Conservation (phyloP, 2,329 filamentous ascomycete genomes). For the Alternaria hordeiaustralica region DNA sequence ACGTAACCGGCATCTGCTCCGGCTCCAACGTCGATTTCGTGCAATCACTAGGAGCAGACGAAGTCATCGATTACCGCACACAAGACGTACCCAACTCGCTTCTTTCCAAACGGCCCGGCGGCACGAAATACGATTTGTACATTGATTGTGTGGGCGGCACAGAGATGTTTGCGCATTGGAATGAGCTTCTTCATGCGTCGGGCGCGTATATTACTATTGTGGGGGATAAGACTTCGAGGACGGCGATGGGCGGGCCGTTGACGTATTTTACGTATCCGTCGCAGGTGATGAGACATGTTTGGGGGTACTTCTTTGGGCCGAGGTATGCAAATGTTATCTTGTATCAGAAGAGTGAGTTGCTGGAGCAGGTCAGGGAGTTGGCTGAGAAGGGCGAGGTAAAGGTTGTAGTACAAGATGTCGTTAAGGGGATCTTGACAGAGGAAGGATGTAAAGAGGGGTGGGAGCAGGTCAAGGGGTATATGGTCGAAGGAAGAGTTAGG, state of each 20-base stretch:
- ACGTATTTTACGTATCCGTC: slow-evolving; percentile 42
- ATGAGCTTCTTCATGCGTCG: slow-evolving; percentile 42
- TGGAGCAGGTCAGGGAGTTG: slow-evolving; percentile 32
- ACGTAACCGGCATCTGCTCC: slow-evolving; percentile 59
- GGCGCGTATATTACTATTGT: slow-evolving; percentile 52
- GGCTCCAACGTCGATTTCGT: slow-evolving; percentile 56
- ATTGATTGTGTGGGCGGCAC: slow-evolving; percentile 60
- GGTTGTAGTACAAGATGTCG: slow-evolving; percentile 37
- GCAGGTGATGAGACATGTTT: slow-evolving; percentile 31
- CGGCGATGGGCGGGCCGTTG: slow-evolving; percentile 46
- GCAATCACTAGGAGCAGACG: slow-evolving; percentile 56
- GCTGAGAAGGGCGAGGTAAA: slow-evolving; percentile 29
- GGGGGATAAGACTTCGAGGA: slow-evolving; percentile 47
- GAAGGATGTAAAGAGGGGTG: slow-evolving; percentile 23
- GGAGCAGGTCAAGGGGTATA: slow-evolving; percentile 30
- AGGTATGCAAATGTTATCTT: slow-evolving; percentile 40
- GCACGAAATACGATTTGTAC: slow-evolving; percentile 53
- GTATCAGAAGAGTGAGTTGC: slow-evolving; percentile 27
- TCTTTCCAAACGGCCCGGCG: slow-evolving; percentile 29
- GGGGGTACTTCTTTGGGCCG: slow-evolving; percentile 34
- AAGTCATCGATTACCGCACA: slow-evolving; percentile 49
- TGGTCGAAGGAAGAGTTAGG: slow-evolving; percentile 37
- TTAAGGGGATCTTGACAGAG: slow-evolving; percentile 35
- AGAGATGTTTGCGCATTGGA: slow-evolving; percentile 50
- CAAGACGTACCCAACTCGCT: slow-evolving; percentile 45